Conservation (phyloP, 1,284 basidiomycete species). For the Chiua sp. region DNA sequence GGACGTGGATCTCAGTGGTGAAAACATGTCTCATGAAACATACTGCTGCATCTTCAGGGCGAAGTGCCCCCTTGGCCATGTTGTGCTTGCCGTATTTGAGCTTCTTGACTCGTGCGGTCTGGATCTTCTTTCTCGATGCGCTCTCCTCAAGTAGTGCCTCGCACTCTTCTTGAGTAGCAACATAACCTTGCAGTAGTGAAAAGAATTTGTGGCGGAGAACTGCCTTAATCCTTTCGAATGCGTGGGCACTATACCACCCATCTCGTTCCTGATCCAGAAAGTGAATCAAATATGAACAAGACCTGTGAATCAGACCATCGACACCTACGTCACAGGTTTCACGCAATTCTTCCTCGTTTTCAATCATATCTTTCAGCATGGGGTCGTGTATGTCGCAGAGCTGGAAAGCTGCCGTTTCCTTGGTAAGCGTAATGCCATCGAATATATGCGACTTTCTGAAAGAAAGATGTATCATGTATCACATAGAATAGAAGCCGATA, state of each 20-base stretch:
- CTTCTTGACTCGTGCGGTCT: slow-evolving; percentile 47
- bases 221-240: slow-evolving; percentile 82
- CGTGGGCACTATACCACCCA: slow-evolving; percentile 83
- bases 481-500: slow-evolving; percentile 16
- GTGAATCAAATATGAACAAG: background rate
- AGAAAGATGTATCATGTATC: background rate
- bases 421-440: slow-evolving; percentile 81
- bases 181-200: slow-evolving; percentile 76
- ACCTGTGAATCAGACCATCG: background rate
- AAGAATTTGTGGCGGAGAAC: slow-evolving; percentile 90
- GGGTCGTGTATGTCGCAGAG: slow-evolving; percentile 91
- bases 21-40: slow-evolving; percentile 23
- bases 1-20: background rate
- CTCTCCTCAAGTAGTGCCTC: slow-evolving; percentile 59
- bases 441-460: slow-evolving; percentile 81
- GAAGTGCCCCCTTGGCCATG: slow-evolving; percentile 82
- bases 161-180: slow-evolving; percentile 76
- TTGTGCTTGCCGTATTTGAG: slow-evolving; percentile 75
- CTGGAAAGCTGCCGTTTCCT: slow-evolving; percentile 91
- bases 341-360: slow-evolving; percentile 68
- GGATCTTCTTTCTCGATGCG: slow-evolving; percentile 48
- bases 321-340: slow-evolving; percentile 73
- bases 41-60: slow-evolving; percentile 82
- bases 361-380: slow-evolving; percentile 80
- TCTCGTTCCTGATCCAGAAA: slow-evolving; percentile 65